Evolutionary conservation across 371 early-diverging fungal genomes (phyloP).

Genomic region (Rhizopus stolonifer): DNA sequence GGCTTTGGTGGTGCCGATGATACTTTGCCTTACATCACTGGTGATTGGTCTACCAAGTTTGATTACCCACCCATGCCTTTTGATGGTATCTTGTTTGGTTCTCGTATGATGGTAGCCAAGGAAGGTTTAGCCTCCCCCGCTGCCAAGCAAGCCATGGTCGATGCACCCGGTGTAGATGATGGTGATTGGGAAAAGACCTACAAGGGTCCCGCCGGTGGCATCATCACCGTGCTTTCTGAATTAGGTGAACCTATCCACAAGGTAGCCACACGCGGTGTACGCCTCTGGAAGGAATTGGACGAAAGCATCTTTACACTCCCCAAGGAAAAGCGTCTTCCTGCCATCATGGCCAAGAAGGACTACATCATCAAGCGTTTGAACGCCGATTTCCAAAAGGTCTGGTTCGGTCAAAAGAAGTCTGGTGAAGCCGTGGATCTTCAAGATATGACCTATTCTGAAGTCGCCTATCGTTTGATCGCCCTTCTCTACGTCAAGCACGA

Average conservation of each 20-base stretch:
- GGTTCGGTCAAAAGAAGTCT: constrained; percentile 89
- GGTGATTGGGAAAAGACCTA: constrained; percentile 93
- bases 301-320: constrained; percentile 88
- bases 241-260: constrained; percentile 97
- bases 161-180: constrained; percentile 87
- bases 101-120: constrained; percentile 94
- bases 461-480: constrained; percentile 80
- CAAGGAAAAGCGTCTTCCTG: constrained; percentile 84
- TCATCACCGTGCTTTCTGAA: constrained; percentile 93
- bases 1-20: constrained; percentile 92
- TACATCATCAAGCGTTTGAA: constrained; percentile 91
- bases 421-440: constrained; percentile 77
- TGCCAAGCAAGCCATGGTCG: constrained; percentile 91
- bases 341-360: constrained; percentile 84
- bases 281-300: constrained; percentile 94
- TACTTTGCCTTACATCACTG: constrained; percentile 92
- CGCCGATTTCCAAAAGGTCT: constrained; percentile 91
- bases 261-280: constrained; percentile 93
- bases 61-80: constrained; percentile 95
- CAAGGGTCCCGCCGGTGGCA: constrained; percentile 87
- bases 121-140: constrained; percentile 82
- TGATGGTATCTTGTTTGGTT: constrained; percentile 92
- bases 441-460: constrained; percentile 95
- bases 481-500: constrained; percentile 81
- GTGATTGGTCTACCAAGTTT: constrained; percentile 86